Base-by-base conservation (phyloP, 805 yeast species). In the Saccharomycopsis synnaedendra region DNA sequence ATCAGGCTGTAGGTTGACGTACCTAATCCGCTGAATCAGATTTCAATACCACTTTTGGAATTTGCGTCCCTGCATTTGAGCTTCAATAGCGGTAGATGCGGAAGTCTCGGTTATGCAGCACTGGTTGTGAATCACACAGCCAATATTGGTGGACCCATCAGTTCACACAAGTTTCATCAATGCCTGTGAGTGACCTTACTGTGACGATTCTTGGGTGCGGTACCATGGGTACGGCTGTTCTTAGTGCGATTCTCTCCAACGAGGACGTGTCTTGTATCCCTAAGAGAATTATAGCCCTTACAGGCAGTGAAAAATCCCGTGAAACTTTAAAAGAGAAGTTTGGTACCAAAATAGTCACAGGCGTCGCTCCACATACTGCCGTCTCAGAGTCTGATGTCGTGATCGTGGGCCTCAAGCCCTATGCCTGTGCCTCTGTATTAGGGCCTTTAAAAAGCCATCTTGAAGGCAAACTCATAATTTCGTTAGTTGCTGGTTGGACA, bases 401-500 rank as follows among this genome's bases (percentile, higher is more conserved):
- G 29, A 69, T 90, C 34, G 69, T 93, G 44, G 97, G 90, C 11
- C 83, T 93, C 54, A 93, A 93, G 66, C 99, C 99, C 29, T 88
- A 71, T 63, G 66, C 83, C 70, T 85, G 79, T 50, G 75, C 78
- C 54, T 66, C 68, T 33, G 79, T 88, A 2, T 66, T 85, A 56
- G 65, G 69, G 9, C 67, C 72, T 41, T 72, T 84, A 43, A 60
- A 64, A 49, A 63, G 54, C 5, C 68, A 69, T 2, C 68, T 79
- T 54, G 60, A 65, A 27, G 78, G 72, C 37, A 72, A 81, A 50
- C 64, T 87, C 52, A 61, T 90, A 31, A 80, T 90, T 48, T 85
- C 96, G 3, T 68, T 93, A 53, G 78, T 88, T 56, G 97, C 98
- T 3, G 99, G 99, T 9, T 84, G 87, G 76, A 85, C 95, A 11